Conservation (phyloP, 805 yeast genomes). For the Starmerella asiatica region DNA sequence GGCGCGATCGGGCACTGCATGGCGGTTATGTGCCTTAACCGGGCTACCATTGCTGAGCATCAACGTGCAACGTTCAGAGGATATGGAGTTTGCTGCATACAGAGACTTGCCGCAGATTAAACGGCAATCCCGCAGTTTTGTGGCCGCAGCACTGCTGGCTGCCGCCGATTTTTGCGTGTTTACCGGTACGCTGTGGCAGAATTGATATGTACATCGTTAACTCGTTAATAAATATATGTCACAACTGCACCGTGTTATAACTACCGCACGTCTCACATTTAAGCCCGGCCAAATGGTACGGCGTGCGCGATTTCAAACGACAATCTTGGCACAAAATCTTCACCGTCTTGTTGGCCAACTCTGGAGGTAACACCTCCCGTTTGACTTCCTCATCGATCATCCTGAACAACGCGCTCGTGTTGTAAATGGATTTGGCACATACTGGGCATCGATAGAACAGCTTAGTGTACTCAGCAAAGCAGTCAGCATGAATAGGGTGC, state of each 20-base stretch:
- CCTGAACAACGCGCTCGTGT: constrained; percentile 80
- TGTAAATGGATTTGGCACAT: constrained; percentile 69
- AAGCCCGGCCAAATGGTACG: constrained; percentile 73
- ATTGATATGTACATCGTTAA: too few species aligned
- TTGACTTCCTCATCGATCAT: constrained; percentile 72
- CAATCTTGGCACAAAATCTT: constrained; percentile 68
- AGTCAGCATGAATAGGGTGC: constrained; percentile 78
- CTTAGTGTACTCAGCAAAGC: constrained; percentile 69
- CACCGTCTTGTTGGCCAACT: constrained; percentile 62
- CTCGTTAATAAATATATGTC: background rate
- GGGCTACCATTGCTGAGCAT: constrained; percentile 13
- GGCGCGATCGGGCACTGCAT: constrained; percentile 4
- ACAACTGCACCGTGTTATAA: constrained; percentile 48
- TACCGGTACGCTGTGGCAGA: constrained; percentile 14
- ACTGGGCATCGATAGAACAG: constrained; percentile 85
- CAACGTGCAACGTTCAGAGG: constrained; percentile 8
- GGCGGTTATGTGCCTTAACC: constrained; percentile 18
- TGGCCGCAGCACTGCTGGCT: constrained; percentile 7
- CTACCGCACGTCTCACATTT: constrained; percentile 79
- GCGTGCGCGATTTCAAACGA: constrained; percentile 59
- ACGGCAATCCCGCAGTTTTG: background rate
- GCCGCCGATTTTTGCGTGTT: constrained; percentile 12
- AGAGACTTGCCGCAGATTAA: background rate
- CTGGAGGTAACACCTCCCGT: constrained; percentile 66
- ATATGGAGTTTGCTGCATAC: constrained; percentile 7